Evolutionary conservation across 1,139 yeast genomes (phyloP).

Genomic region (Candida mesenterica): DNA sequence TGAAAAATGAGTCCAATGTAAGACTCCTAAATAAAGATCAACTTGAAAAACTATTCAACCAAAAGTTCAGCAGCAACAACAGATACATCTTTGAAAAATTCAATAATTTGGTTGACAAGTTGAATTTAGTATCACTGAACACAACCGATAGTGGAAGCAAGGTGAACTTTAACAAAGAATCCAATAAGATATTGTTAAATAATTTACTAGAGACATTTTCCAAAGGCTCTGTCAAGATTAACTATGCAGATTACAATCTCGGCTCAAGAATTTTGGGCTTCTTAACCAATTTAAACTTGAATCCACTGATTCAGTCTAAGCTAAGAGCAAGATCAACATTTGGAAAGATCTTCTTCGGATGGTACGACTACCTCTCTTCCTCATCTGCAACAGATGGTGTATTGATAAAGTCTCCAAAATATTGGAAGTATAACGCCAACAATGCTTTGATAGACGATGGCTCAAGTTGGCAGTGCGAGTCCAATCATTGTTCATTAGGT

Average conservation of each 20-base stretch:
- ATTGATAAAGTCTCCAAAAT: slow-evolving; percentile 22
- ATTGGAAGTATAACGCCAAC: slow-evolving; percentile 41
- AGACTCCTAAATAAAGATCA: slow-evolving; percentile 19
- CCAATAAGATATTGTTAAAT: slow-evolving; percentile 13
- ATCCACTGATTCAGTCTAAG: slow-evolving; percentile 5
- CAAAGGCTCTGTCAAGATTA: slow-evolving; percentile 36
- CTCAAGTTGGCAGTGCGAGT: slow-evolving; percentile 33
- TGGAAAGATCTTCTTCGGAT: slow-evolving; percentile 35
- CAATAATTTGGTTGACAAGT: slow-evolving; percentile 29
- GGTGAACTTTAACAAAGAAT: slow-evolving; percentile 8
- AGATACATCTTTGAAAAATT: slow-evolving; percentile 24
- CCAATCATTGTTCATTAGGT: slow-evolving; percentile 33
- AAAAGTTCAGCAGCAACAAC: slow-evolving; percentile 26
- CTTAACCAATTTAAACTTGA: slow-evolving; percentile 24
- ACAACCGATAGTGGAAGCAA: not conserved
- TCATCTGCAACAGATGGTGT: slow-evolving; percentile 4
- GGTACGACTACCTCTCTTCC: slow-evolving; percentile 37
- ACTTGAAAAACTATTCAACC: slow-evolving; percentile 23
- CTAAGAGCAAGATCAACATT: slow-evolving; percentile 16
- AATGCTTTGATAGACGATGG: slow-evolving; percentile 38
- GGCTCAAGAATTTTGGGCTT: slow-evolving; percentile 46
- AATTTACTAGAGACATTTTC: slow-evolving; percentile 32
- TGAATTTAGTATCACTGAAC: slow-evolving; percentile 11
- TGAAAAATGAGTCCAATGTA: slow-evolving; percentile 5
- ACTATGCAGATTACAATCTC: slow-evolving; percentile 42